These are phyloP conservation scores for Wickerhamomyces bovis DNA, from an alignment of 805 yeast genomes.

Conservation along the genomic window DNA sequence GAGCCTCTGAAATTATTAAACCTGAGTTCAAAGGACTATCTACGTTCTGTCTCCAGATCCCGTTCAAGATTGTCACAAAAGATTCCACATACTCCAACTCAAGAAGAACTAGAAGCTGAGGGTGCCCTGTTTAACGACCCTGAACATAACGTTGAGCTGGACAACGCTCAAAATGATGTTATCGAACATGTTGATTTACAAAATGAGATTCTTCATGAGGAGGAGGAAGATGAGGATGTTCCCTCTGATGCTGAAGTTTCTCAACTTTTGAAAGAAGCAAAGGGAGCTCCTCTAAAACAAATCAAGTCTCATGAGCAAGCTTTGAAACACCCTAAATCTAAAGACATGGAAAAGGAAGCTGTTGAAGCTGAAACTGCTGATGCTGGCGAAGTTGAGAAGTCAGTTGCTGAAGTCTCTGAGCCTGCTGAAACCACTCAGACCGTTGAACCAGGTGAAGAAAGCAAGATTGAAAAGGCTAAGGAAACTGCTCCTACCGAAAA, in stretches of 20 bases:
- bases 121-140: slow-evolving; percentile 48
- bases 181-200: slow-evolving; percentile 12
- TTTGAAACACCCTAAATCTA: neutral
- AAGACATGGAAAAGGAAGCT: neutral
- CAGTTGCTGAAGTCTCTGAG: neutral
- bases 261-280: neutral
- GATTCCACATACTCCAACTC: slow-evolving; percentile 27
- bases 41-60: slow-evolving; percentile 62
- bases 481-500: neutral
- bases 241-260: neutral
- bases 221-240: slow-evolving; percentile 3
- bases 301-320: neutral
- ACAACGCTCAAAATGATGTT: slow-evolving; percentile 8
- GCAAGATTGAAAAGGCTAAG: neutral
- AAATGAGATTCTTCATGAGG: slow-evolving; percentile 6
- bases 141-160: slow-evolving; percentile 12
- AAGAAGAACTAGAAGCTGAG: slow-evolving; percentile 43
- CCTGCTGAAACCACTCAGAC: neutral
- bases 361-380: neutral
- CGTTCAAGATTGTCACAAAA: slow-evolving; percentile 42
- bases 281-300: neutral
- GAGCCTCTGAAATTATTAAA: slow-evolving; percentile 24
- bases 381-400: neutral
- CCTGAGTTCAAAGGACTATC: slow-evolving; percentile 33
- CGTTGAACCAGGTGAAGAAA: neutral